Conservation (phyloP, 2,329 filamentous ascomycete genomes). For the Trichoderma sp. region DNA sequence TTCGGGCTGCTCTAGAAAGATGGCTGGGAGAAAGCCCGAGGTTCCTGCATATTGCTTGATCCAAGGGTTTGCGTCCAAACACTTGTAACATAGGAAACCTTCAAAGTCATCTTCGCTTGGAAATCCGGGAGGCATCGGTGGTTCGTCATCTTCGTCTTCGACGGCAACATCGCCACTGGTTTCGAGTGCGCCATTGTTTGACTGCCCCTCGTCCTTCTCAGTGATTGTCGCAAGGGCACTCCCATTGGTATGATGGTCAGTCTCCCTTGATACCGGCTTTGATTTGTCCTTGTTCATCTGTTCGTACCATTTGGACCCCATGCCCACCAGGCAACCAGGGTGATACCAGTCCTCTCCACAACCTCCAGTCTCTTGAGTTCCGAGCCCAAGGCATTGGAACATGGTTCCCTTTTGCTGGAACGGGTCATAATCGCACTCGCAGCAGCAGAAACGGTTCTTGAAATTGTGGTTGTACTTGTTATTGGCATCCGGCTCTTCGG, state of each 20-base stretch:
- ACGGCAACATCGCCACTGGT: conserved; percentile 30
- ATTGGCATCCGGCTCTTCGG: conserved; percentile 65
- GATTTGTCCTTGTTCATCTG: conserved; percentile 42
- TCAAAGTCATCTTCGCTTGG: conserved; percentile 88
- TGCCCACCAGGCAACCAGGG: conserved; percentile 82
- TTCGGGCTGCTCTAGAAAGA: conserved; percentile 48
- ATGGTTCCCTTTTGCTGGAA: conserved; percentile 92
- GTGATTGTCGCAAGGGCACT: conserved; percentile 47
- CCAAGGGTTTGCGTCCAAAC: conserved; percentile 84
- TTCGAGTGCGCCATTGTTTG: conserved; percentile 23
- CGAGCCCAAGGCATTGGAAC: conserved; percentile 93
- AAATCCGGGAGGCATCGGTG: conserved; percentile 79
- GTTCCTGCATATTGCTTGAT: conserved; percentile 83
- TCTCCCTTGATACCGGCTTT: conserved; percentile 27
- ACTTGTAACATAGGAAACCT: conserved; percentile 90
- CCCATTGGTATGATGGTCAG: conserved; percentile 21
- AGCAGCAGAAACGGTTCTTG: conserved; percentile 86
- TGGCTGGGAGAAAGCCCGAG: conserved; percentile 72
- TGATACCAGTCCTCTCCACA: conserved; percentile 99
- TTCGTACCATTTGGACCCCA: conserved; percentile 71
- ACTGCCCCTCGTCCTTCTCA: conserved; percentile 44
- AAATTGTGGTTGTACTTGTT: conserved; percentile 98
- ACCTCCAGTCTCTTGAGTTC: conserved; percentile 74
- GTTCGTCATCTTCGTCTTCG: conserved; percentile 54
- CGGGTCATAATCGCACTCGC: conserved; percentile 82